phyloP scores from a whole-genome alignment of 306 rosid species.

The Trifolium repens region DNA sequence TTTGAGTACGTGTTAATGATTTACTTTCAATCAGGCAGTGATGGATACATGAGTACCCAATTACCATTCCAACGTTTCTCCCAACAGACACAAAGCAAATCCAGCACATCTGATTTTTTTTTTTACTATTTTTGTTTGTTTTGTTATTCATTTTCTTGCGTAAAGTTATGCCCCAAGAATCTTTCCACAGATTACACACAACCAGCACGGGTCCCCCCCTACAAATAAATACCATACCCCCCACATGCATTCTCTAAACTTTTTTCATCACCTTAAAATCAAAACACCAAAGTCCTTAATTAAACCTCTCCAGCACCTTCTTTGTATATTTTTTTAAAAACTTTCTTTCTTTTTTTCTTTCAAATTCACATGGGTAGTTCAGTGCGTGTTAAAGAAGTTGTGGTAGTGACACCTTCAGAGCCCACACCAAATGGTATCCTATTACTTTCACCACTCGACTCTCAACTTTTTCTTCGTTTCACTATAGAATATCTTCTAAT shows the following conservation, averaged over 20 bases:
- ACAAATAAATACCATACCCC: slow-evolving; percentile 22
- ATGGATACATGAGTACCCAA: not conserved
- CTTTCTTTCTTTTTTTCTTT: not conserved
- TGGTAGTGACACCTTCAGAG: slow-evolving; percentile 63
- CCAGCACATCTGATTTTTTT: slow-evolving; percentile 21
- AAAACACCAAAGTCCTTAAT: not conserved
- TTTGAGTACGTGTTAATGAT: slow-evolving; percentile 6
- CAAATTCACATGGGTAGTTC: slow-evolving; percentile 55
- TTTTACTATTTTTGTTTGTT: not conserved
- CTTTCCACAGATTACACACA: slow-evolving; percentile 61
- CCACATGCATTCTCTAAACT: not conserved
- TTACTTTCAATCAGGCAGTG: slow-evolving; percentile 16
- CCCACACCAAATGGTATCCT: slow-evolving; percentile 67
- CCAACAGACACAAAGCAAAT: slow-evolving; percentile 56
- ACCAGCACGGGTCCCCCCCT: slow-evolving; percentile 36
- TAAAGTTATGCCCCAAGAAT: slow-evolving; percentile 73
- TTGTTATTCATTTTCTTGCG: slow-evolving; percentile 54
- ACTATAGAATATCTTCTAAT: slow-evolving; percentile 75
- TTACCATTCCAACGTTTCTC: slow-evolving; percentile 19
- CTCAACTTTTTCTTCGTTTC: slow-evolving; percentile 92
- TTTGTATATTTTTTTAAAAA: no score
- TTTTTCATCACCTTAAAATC: not conserved
- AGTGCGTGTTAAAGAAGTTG: slow-evolving; percentile 64
- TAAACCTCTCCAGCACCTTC: not conserved
- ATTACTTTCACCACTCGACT: slow-evolving; percentile 74